Percentiles rank a stretch among this genome's conserved stretches.
These are phyloP conservation scores for Neurospora discreta DNA, from an alignment of 495 filamentous ascomycete genomes.

Conservation along the genomic window DNA sequence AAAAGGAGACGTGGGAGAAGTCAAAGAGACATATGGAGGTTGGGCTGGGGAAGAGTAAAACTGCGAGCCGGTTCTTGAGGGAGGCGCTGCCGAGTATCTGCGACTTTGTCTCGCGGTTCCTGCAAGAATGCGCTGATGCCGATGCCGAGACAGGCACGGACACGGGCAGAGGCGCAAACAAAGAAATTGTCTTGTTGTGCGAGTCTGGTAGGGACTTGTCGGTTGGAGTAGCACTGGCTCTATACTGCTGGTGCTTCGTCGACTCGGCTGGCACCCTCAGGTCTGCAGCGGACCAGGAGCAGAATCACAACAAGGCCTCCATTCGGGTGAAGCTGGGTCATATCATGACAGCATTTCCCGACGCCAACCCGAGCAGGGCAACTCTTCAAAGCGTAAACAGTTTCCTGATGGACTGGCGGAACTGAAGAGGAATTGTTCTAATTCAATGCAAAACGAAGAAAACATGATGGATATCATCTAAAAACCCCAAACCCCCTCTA, in stretches of 20 bases:
- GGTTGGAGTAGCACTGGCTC: slow-evolving; percentile 38
- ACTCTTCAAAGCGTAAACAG: slow-evolving; percentile 82
- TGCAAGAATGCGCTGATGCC: slow-evolving; percentile 3
- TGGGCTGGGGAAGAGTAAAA: slow-evolving; percentile 52
- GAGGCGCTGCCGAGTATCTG: slow-evolving; percentile 48
- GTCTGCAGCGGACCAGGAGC: slow-evolving; percentile 7
- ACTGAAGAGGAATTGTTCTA: slow-evolving; percentile 4
- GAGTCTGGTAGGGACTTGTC: slow-evolving; percentile 33
- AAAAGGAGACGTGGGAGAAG: slow-evolving; percentile 22
- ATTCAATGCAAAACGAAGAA: not conserved
- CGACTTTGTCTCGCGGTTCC: slow-evolving; percentile 28
- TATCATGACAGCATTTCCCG: slow-evolving; percentile 62
- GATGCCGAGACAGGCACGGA: not conserved
- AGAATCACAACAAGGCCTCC: slow-evolving; percentile 55
- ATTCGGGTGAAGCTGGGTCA: slow-evolving; percentile 67
- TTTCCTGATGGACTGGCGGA: slow-evolving; percentile 58
- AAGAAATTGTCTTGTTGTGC: slow-evolving; percentile 26
- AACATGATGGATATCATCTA: slow-evolving; percentile 1
- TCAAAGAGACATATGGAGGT: slow-evolving; percentile 44
- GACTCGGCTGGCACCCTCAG: slow-evolving; percentile 22
- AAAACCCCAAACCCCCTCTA: slow-evolving; percentile 1
- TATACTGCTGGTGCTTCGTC: slow-evolving; percentile 29
- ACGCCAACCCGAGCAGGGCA: slow-evolving; percentile 66
- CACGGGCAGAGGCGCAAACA: not conserved
- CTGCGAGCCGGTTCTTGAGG: slow-evolving; percentile 66